Evolutionary conservation across 2,329 filamentous ascomycete genomes (phyloP).

Genomic region (Xylariaceae sp.): DNA sequence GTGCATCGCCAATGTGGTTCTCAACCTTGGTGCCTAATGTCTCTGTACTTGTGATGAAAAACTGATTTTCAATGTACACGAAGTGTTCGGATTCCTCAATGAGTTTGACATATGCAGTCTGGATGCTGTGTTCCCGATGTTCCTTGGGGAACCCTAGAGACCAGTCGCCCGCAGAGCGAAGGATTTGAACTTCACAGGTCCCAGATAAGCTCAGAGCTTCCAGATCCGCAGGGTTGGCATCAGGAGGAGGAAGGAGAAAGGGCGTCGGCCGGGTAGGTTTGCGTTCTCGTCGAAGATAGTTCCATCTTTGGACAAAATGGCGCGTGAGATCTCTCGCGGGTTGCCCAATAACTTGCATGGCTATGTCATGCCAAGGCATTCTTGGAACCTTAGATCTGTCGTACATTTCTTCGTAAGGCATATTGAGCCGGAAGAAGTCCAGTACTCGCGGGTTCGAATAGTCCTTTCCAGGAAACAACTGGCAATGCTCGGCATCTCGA

Average conservation of each 20-base stretch:
- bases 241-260: slow-evolving; percentile 87
- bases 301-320: slow-evolving; percentile 97
- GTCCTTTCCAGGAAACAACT: slow-evolving; percentile 95
- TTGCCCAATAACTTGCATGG: slow-evolving; percentile 96
- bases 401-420: slow-evolving; percentile 99
- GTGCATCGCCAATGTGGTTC: slow-evolving; percentile 89
- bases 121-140: slow-evolving; percentile 87
- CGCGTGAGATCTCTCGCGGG: slow-evolving; percentile 89
- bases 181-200: slow-evolving; percentile 93
- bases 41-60: slow-evolving; percentile 91
- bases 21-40: slow-evolving; percentile 83
- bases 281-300: slow-evolving; percentile 87
- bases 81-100: slow-evolving; percentile 96
- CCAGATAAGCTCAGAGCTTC: slow-evolving; percentile 85
- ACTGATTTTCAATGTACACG: slow-evolving; percentile 98
- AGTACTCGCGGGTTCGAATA: slow-evolving; percentile 95
- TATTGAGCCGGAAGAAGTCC: slow-evolving; percentile 88
- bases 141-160: slow-evolving; percentile 73
- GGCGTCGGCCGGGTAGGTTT: slow-evolving; percentile 92
- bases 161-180: slow-evolving; percentile 87
- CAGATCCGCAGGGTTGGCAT: slow-evolving; percentile 81
- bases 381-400: slow-evolving; percentile 81
- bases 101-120: slow-evolving; percentile 90
- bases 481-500: slow-evolving; percentile 89
- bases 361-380: slow-evolving; percentile 98